A percentile compares a stretch with the other conserved stretches of the same genome.
phyloP scores from a whole-genome alignment of 768 basidiomycete genomes.

The Lyophyllum decastes region DNA sequence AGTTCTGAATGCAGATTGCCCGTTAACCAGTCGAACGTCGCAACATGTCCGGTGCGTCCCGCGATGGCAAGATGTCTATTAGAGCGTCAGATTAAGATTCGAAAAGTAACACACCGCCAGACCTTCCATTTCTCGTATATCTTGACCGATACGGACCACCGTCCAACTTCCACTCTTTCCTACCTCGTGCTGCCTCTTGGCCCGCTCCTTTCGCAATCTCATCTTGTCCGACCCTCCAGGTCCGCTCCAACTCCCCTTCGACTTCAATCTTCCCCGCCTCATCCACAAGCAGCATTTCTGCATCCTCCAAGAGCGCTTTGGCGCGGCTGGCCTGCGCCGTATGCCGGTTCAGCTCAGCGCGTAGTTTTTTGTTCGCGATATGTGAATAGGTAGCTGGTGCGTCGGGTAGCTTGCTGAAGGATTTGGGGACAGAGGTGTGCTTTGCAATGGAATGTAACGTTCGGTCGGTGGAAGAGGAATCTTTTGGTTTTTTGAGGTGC shows the following conservation, averaged over 20 bases:
- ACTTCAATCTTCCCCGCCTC: constrained; percentile 74
- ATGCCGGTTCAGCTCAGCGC: constrained; percentile 66
- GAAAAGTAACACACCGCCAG: constrained; percentile 23
- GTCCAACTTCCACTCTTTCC: constrained; percentile 80
- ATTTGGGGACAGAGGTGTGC: constrained; percentile 66
- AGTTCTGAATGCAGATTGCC: constrained; percentile 86
- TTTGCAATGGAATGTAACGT: constrained; percentile 59
- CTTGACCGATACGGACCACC: constrained; percentile 83
- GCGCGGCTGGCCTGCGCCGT: constrained; percentile 62
- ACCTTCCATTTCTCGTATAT: constrained; percentile 93
- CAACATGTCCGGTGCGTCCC: constrained; percentile 82
- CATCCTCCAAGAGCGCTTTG: constrained; percentile 65
- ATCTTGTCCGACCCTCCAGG: constrained; percentile 84
- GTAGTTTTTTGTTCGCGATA: constrained; percentile 75
- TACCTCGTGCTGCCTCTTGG: constrained; percentile 72
- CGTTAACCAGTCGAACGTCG: constrained; percentile 92
- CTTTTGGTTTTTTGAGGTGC: constrained; percentile 27
- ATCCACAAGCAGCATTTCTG: constrained; percentile 67
- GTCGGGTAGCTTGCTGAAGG: constrained; percentile 54
- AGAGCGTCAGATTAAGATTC: constrained; percentile 1
- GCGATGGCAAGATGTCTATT: constrained; percentile 83
- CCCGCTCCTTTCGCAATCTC: constrained; percentile 72
- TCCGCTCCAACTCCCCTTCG: constrained; percentile 81
- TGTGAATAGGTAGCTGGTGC: constrained; percentile 54
- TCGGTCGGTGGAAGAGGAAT: constrained; percentile 38